Conservation (phyloP, 345 rosid species). For the Linum tenue region DNA sequence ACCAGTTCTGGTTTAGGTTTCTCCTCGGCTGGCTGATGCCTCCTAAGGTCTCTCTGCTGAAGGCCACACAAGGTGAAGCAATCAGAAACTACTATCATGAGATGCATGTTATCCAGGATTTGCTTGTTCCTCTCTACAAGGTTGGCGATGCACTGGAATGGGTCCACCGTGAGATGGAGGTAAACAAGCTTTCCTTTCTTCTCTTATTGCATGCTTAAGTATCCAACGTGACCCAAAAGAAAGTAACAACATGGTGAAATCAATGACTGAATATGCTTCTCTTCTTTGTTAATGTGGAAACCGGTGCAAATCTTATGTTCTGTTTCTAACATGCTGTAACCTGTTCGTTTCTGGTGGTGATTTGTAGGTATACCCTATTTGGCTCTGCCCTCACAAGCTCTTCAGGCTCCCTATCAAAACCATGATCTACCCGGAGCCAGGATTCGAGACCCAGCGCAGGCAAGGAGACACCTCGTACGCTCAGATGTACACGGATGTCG, state of each 20-base stretch:
- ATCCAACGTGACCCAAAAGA: no score
- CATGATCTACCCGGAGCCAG: constrained; percentile 91
- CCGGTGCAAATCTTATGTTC: no score
- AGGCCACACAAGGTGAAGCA: constrained; percentile 98
- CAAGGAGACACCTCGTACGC: constrained; percentile 91
- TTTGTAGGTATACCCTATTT: constrained; percentile 74
- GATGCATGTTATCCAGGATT: constrained; percentile 94
- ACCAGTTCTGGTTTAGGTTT: constrained; percentile 94
- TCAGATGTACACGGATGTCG: constrained; percentile 95
- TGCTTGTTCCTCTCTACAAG: constrained; percentile 97
- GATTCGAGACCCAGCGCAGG: constrained; percentile 72
- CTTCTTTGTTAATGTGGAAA: no score
- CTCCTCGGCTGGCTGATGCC: constrained; percentile 99
- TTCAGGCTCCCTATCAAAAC: constrained; percentile 81
- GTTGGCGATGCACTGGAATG: constrained; percentile 94
- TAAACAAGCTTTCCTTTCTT: constrained; percentile 17
- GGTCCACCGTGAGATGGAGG: constrained; percentile 97
- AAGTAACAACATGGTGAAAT: no score
- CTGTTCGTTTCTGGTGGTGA: neutral
- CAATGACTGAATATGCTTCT: no score
- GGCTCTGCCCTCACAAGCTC: constrained; percentile 93
- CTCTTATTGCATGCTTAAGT: neutral
- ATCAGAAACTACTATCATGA: constrained; percentile 96
- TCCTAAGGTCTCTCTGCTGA: constrained; percentile 96
- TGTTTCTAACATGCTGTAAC: neutral